These are phyloP conservation scores for Cubamyces lactineus DNA, from an alignment of 768 basidiomycete genomes.

Conservation along the genomic window DNA sequence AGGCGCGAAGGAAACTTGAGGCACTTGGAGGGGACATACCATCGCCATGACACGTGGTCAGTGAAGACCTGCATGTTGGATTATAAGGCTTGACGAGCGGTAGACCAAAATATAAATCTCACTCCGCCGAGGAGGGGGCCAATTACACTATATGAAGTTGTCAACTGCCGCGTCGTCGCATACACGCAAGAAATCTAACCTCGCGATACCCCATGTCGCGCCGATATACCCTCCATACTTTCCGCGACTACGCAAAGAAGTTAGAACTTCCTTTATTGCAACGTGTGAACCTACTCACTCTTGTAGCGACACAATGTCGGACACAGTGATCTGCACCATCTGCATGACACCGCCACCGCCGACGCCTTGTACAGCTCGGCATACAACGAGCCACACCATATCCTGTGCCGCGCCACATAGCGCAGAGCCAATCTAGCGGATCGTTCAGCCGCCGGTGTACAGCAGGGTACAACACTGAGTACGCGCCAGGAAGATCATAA, in stretches of 20 bases:
- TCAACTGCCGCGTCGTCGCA: no score
- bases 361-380: conserved; percentile 80
- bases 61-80: conserved; percentile 65
- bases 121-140: conserved; percentile 86
- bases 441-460: neutral
- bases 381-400: conserved; percentile 79
- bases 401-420: conserved; percentile 80
- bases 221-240: conserved; percentile 75
- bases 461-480: neutral
- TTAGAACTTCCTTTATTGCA: neutral
- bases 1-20: conserved; percentile 10
- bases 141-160: conserved; percentile 44
- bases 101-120: conserved; percentile 39
- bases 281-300: conserved; percentile 50
- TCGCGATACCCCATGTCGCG: conserved; percentile 78
- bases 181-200: conserved; percentile 37
- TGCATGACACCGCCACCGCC: conserved; percentile 82
- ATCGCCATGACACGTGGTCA: conserved; percentile 79
- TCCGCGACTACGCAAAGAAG: conserved; percentile 55
- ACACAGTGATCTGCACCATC: conserved; percentile 74
- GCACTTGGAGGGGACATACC: conserved; percentile 41
- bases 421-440: conserved; percentile 67
- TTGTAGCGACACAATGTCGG: conserved; percentile 80
- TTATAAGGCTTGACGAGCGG: no score
- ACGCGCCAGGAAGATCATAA: conserved; percentile 67